phyloP scores from a whole-genome alignment of 2,329 filamentous ascomycete species.

The Fusarium miscanthi region DNA sequence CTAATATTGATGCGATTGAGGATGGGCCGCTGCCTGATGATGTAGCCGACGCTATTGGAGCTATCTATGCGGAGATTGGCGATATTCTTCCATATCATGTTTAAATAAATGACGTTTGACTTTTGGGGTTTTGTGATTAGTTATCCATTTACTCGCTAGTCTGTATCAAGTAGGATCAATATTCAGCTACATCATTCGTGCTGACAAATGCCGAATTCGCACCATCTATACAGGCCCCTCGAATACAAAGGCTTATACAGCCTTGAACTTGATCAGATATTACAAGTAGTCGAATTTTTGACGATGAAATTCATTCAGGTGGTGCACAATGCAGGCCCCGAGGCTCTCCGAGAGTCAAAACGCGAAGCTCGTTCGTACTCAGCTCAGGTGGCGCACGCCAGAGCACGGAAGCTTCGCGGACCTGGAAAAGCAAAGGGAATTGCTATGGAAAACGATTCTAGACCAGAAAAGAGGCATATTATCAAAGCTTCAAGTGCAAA shows the following conservation, averaged over 20 bases:
- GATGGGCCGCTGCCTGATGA: not conserved
- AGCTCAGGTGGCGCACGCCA: not conserved
- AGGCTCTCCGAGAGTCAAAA: not conserved
- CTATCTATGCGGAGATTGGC: not conserved
- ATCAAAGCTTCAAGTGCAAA: fast-evolving
- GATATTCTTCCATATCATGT: not conserved
- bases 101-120: not conserved
- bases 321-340: not conserved
- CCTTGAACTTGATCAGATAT: too few species aligned
- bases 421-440: not conserved
- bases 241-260: too few species aligned
- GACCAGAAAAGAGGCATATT: not conserved
- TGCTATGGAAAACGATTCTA: fast-evolving
- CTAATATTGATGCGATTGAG: not conserved
- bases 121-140: not conserved
- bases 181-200: not conserved
- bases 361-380: not conserved
- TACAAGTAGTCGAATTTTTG: not conserved
- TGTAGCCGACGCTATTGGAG: not conserved
- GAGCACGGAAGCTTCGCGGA: not conserved
- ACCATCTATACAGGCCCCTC: not conserved
- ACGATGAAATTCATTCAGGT: not conserved
- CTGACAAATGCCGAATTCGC: not conserved
- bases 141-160: not conserved
- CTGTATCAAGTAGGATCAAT: not conserved